Percentiles rank a stretch among this genome's conserved stretches.
Evolutionary conservation across 2,329 filamentous ascomycete species (phyloP).

Genomic region (Exophiala bonariae): DNA sequence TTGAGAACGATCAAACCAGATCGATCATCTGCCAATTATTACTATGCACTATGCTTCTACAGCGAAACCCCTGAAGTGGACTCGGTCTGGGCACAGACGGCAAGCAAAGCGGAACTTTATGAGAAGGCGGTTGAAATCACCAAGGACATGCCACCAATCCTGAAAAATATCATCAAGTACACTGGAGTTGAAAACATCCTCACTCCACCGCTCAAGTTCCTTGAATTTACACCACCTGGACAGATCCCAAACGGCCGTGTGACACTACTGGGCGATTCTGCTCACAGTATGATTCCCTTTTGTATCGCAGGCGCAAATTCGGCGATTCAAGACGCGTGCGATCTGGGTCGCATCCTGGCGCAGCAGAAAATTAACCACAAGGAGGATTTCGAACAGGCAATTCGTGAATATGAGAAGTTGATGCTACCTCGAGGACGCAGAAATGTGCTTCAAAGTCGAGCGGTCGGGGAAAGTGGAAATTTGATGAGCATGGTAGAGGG

Average conservation of each 20-base stretch:
- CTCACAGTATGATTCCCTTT: slow-evolving; percentile 12
- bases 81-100: neutral
- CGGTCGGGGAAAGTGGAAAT: too few relatives aligned
- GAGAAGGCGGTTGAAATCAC: neutral
- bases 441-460: too few relatives aligned
- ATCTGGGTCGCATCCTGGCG: too few relatives aligned
- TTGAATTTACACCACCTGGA: neutral
- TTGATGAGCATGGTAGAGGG: too few relatives aligned
- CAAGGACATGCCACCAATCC: neutral
- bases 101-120: neutral
- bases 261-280: slow-evolving; percentile 12
- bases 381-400: too few relatives aligned
- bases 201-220: neutral
- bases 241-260: neutral
- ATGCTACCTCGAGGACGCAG: too few relatives aligned
- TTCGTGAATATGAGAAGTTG: too few relatives aligned
- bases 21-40: neutral
- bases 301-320: slow-evolving; percentile 10
- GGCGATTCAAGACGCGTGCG: slow-evolving; percentile 12
- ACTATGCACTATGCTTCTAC: neutral
- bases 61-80: neutral
- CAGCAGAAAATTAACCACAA: too few relatives aligned
- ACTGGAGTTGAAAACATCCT: neutral
- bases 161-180: neutral
- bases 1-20: neutral